A percentile compares a stretch with the other conserved stretches of the same genome.
Conservation (phyloP, 495 filamentous ascomycete genomes). For the Aspergillus indologenus region DNA sequence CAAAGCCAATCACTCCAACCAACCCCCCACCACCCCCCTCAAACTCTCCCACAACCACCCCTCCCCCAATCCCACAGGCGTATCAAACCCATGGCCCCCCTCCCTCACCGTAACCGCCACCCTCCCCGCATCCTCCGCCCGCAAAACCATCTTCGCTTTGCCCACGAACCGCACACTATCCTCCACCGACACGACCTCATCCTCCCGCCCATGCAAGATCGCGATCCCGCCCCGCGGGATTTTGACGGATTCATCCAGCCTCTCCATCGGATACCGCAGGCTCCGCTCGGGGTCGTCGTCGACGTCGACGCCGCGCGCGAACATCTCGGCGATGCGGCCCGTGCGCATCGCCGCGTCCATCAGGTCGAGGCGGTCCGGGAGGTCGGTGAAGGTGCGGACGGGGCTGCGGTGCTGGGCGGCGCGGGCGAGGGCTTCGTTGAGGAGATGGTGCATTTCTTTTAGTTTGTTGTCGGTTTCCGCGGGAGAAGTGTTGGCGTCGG, state of each 20-base stretch:
- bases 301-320: slow-evolving; percentile 1
- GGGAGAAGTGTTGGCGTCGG: too few species aligned
- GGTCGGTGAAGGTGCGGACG: too few species aligned
- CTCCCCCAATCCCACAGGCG: slow-evolving; percentile 4
- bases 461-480: too few species aligned
- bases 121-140: slow-evolving; percentile 10
- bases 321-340: slow-evolving; percentile 3
- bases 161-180: slow-evolving; percentile 19
- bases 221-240: slow-evolving; percentile 19
- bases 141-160: slow-evolving; percentile 14
- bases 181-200: slow-evolving; percentile 11
- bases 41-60: slow-evolving; percentile 18
- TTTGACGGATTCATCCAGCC: slow-evolving; percentile 16
- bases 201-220: slow-evolving; percentile 16
- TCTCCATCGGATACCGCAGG: slow-evolving; percentile 13
- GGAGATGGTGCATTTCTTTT: too few species aligned
- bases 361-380: not conserved
- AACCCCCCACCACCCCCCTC: slow-evolving; percentile 13
- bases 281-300: slow-evolving; percentile 10
- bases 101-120: slow-evolving; percentile 13
- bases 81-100: slow-evolving; percentile 24
- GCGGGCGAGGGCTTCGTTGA: too few species aligned
- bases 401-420: too few species aligned
- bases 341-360: slow-evolving; percentile 2
- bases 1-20: slow-evolving; percentile 12